A percentile compares a stretch with the other conserved stretches of the same genome.
These are phyloP conservation scores for Coelastrella sp. DNA, from an alignment of 139 green algal genomes.

Conservation along the genomic window DNA sequence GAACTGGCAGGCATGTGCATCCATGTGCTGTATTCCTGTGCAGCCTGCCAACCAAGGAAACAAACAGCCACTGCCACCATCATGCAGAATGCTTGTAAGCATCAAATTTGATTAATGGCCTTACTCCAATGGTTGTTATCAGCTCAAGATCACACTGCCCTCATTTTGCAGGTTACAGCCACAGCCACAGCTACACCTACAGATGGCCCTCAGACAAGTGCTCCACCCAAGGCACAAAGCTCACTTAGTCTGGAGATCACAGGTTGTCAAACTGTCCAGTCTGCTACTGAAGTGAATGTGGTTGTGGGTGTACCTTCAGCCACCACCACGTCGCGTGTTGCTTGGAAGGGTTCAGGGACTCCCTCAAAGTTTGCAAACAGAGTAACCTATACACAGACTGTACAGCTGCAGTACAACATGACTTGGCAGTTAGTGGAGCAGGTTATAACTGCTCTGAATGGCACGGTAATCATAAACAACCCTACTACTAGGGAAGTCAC, in stretches of 20 bases:
- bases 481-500: background rate
- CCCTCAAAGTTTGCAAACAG: background rate
- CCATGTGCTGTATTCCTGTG: too few relatives aligned
- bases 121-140: too few relatives aligned
- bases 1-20: too few relatives aligned
- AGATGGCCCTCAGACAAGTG: background rate
- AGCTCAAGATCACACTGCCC: too few relatives aligned
- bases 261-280: background rate
- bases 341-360: background rate
- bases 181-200: background rate
- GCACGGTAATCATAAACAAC: conserved; percentile 18
- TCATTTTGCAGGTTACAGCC: background rate
- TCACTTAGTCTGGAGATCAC: background rate
- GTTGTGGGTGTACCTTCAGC: background rate
- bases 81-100: too few relatives aligned
- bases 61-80: too few relatives aligned
- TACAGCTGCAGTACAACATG: conserved; percentile 11
- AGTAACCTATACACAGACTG: background rate
- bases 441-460: background rate
- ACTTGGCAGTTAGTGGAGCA: background rate
- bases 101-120: too few relatives aligned
- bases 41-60: too few relatives aligned
- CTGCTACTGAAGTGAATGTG: background rate
- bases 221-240: background rate
- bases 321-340: background rate